Evolutionary conservation across 768 basidiomycete genomes (phyloP).

Genomic region (Pulveroboletus ravenelii): DNA sequence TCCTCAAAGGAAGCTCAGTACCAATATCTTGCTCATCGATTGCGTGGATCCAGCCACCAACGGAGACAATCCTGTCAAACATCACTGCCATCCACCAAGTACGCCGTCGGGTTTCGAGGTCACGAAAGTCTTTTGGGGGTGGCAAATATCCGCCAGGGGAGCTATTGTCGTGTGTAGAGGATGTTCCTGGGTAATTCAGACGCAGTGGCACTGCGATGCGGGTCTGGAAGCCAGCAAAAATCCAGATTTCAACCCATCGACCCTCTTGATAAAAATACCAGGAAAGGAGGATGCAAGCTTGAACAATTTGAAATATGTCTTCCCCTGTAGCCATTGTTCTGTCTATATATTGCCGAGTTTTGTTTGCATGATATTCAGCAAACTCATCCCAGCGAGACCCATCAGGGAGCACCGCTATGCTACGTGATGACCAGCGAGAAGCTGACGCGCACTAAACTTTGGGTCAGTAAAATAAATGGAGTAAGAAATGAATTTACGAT

Average conservation of each 20-base stretch:
- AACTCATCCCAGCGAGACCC: constrained; percentile 79
- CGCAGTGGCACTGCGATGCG: constrained; percentile 78
- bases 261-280: constrained; percentile 94
- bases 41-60: constrained; percentile 83
- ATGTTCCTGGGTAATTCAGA: constrained; percentile 83
- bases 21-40: constrained; percentile 82
- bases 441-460: constrained; percentile 66
- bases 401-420: constrained; percentile 62
- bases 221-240: constrained; percentile 82
- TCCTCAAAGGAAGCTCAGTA: constrained; percentile 75
- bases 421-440: constrained; percentile 76
- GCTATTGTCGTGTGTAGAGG: constrained; percentile 58
- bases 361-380: constrained; percentile 81
- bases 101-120: constrained; percentile 72
- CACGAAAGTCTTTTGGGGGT: constrained; percentile 70
- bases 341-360: constrained; percentile 85
- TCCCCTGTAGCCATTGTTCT: constrained; percentile 86
- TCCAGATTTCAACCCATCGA: constrained; percentile 88
- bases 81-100: constrained; percentile 92
- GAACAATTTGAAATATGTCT: constrained; percentile 83
- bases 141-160: constrained; percentile 78
- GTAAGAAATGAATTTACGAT: constrained; percentile 49
- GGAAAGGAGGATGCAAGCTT: constrained; percentile 79
- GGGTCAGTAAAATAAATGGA: constrained; percentile 9
- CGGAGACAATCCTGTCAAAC: constrained; percentile 77